Conservation (phyloP, 208 protist genomes). For the Polymyxa betae region DNA sequence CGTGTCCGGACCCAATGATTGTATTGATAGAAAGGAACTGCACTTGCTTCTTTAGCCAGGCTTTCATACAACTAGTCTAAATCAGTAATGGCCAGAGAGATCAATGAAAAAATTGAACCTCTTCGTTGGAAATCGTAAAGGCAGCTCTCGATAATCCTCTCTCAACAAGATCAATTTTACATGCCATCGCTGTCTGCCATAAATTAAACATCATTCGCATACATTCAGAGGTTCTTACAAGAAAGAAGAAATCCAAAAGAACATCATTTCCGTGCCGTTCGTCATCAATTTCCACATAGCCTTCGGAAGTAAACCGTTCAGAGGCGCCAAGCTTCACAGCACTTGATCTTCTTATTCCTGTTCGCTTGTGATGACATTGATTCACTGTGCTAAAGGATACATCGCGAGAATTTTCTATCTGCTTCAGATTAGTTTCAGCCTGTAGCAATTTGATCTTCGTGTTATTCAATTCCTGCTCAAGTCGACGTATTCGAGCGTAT, state of each 20-base stretch:
- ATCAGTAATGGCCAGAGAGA: neutral
- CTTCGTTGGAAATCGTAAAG: slow-evolving; percentile 8
- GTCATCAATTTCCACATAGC: neutral
- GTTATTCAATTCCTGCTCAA: neutral
- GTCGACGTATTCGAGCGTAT: neutral
- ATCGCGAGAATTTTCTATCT: too few species aligned
- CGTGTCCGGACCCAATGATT: slow-evolving; percentile 19
- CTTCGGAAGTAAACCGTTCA: too few species aligned
- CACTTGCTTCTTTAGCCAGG: neutral
- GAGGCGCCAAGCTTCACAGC: neutral
- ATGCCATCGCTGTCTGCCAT: slow-evolving; percentile 23
- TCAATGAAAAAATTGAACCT: neutral
- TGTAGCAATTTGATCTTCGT: neutral
- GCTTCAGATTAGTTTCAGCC: too few species aligned
- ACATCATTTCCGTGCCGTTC: slow-evolving; percentile 10
- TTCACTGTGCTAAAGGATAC: neutral
- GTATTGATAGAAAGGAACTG: slow-evolving; percentile 16
- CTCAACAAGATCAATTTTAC: neutral
- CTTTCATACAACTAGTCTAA: neutral
- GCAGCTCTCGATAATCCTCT: neutral
- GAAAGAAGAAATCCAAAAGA: slow-evolving; percentile 32
- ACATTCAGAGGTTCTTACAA: neutral
- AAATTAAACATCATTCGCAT: neutral
- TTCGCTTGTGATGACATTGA: neutral
- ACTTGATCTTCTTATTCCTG: neutral